Evolutionary conservation across 441 rosid species (phyloP), one percentile per base, ranked within the genome.

Genomic region (Hura crepitans): DNA sequence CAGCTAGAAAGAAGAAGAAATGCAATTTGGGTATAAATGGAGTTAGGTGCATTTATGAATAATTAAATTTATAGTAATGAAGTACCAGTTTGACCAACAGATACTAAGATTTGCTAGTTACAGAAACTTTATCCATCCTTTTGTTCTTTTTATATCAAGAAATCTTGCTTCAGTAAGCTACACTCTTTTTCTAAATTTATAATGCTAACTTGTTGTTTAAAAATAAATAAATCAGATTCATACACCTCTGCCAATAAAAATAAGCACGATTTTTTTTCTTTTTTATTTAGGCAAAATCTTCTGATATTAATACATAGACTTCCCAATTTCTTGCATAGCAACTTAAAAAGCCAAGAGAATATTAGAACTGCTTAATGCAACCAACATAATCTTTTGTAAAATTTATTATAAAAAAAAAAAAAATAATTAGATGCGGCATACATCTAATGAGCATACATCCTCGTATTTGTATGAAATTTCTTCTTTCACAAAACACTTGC

Each of bases 121-220:
- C 35, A 47, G 73, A 31, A 47, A 61, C 49, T 30, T 17, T 50
- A 59, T 9, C 57, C 7, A 39, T n/a, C n/a, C 66, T 15, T 25
- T 50, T 31, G 28, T 45, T 22, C 30, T 13, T 27, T 33, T 39
- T 33, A 33, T 20, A 42, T 43, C 22, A 71, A 20, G 43, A 39
- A 64, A 55, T 22, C 45, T 54, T 55, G 31, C 1, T 64, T 13
- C 64, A 65, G 70, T 65, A 27, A 46, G 45, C 28, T 58, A 65
- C 75, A 72, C 56, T 64, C 59, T 47, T 64, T 35, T 35, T 35
- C 4, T 35, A 35, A 1, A 35, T 35, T 46, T 55, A 55, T 57
- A 56, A 64, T 65, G 43, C 1, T 18, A 28, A 13, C 39, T 47
- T 56, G 53, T 35, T 4, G 7, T 35, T 35, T 35, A 35, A 35